Evolutionary conservation across 1,139 yeast genomes (phyloP).

Genomic region (Pichia sp.): DNA sequence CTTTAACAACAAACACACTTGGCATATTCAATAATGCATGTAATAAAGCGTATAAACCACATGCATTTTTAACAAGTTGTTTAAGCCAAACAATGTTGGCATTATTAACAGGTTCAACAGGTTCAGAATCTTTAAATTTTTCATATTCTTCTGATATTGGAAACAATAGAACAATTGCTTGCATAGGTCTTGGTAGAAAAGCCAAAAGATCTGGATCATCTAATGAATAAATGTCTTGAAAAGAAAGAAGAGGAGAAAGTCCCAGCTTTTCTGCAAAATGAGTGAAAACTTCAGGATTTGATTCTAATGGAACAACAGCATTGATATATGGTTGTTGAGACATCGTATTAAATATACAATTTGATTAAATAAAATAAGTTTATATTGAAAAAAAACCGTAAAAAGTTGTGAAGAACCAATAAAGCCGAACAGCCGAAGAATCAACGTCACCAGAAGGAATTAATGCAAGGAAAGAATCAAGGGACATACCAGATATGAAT

Average conservation of each 20-base stretch:
- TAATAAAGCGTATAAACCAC: conserved; percentile 85
- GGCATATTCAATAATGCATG: conserved; percentile 69
- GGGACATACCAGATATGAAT: no score
- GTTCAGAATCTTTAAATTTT: conserved; percentile 31
- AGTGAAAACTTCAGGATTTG: conserved; percentile 84
- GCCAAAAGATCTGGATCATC: conserved; percentile 73
- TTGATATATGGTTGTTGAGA: neutral
- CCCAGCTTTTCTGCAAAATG: conserved; percentile 65
- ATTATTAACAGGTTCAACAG: conserved; percentile 9
- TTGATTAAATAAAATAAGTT: no score
- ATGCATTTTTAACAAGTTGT: conserved; percentile 83
- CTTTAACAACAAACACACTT: conserved; percentile 36
- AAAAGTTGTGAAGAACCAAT: no score
- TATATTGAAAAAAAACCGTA: no score
- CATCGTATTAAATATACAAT: neutral
- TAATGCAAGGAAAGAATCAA: no score
- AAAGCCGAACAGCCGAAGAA: no score
- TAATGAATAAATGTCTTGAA: conserved; percentile 78
- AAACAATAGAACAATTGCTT: conserved; percentile 69
- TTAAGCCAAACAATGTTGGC: conserved; percentile 55
- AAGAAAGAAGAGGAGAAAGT: conserved; percentile 50
- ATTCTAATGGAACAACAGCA: conserved; percentile 78
- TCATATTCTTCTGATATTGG: conserved; percentile 70
- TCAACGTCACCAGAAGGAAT: no score
- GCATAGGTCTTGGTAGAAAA: conserved; percentile 75